These are phyloP conservation scores for Cladosporium sphaerospermum DNA, from an alignment of 2,329 filamentous ascomycete species.

Conservation along the genomic window DNA sequence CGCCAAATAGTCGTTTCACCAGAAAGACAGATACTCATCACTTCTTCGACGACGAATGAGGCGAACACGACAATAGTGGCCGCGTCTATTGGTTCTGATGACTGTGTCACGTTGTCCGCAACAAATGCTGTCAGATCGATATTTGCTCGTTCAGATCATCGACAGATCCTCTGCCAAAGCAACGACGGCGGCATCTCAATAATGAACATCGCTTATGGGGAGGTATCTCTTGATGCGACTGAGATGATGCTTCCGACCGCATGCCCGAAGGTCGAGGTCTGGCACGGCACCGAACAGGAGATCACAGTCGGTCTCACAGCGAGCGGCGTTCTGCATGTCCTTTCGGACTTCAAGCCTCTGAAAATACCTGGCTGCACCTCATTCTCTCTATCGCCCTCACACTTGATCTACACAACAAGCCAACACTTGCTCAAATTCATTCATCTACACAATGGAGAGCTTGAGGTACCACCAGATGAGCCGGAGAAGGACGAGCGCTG, in stretches of 20 bases:
- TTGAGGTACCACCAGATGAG: slow-evolving; percentile 79
- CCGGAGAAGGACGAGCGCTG: slow-evolving; percentile 90
- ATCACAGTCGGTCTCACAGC: slow-evolving; percentile 62
- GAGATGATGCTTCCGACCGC: slow-evolving; percentile 16
- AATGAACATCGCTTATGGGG: neutral
- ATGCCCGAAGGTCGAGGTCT: slow-evolving; percentile 26
- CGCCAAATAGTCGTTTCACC: slow-evolving; percentile 45
- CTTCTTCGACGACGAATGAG: slow-evolving; percentile 19
- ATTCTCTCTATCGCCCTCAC: slow-evolving; percentile 71
- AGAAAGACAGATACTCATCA: slow-evolving; percentile 32
- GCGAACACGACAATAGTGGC: slow-evolving; percentile 6
- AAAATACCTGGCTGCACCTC: slow-evolving; percentile 87
- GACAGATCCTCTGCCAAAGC: slow-evolving; percentile 1
- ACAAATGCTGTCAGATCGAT: neutral
- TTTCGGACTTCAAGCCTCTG: slow-evolving; percentile 53
- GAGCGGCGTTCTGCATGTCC: slow-evolving; percentile 57
- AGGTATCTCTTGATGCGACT: neutral
- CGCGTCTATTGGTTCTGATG: neutral
- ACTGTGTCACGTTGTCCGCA: neutral
- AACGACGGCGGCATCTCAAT: neutral
- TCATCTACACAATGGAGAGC: slow-evolving; percentile 62
- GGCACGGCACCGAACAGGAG: slow-evolving; percentile 30
- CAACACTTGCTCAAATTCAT: slow-evolving; percentile 93
- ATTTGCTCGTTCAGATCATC: slow-evolving; percentile 2
- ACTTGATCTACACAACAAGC: slow-evolving; percentile 87